Evolutionary conservation across 108 stramenopile species (phyloP).

Genomic region (Fistulifera pelliculosa): DNA sequence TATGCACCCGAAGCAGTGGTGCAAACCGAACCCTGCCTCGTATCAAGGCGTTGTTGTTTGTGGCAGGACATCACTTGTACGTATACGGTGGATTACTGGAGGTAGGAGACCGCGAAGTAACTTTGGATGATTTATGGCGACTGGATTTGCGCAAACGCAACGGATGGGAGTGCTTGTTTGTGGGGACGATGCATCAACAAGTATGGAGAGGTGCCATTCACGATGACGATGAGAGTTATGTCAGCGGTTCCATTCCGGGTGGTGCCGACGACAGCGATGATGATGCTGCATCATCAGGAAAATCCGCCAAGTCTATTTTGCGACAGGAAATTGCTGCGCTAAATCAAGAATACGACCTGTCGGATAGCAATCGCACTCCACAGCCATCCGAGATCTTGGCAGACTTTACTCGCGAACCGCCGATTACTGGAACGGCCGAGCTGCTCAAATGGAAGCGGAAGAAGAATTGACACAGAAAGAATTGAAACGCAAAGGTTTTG

Average conservation of each 20-base stretch:
- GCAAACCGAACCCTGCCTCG: constrained; percentile 73
- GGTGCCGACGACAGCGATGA: constrained; percentile 13
- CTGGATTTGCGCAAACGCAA: constrained; percentile 78
- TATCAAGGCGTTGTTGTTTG: constrained; percentile 51
- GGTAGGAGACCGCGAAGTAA: constrained; percentile 86
- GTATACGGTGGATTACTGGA: constrained; percentile 81
- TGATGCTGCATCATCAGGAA: constrained; percentile 57
- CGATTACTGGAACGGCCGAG: constrained; percentile 54
- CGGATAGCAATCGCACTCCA: constrained; percentile 50
- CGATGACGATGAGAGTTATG: constrained; percentile 10
- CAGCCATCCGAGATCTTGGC: constrained; percentile 53
- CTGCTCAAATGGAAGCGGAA: constrained; percentile 10
- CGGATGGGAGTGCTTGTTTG: constrained; percentile 76
- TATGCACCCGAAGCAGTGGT: constrained; percentile 53
- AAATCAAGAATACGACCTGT: constrained; percentile 43
- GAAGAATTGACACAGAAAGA: constrained; percentile 56
- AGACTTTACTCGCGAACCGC: constrained; percentile 77
- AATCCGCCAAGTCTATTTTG: constrained; percentile 32
- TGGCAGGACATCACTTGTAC: constrained; percentile 50
- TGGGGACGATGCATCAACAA: constrained; percentile 82
- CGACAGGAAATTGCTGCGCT: constrained; percentile 55
- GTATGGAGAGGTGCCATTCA: constrained; percentile 54
- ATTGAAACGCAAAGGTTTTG: constrained; percentile 69
- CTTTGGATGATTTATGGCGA: constrained; percentile 84
- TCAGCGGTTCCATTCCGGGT: constrained; percentile 13